Evolutionary conservation across 768 basidiomycete genomes (phyloP).

Genomic region (Exidia glandulosa): DNA sequence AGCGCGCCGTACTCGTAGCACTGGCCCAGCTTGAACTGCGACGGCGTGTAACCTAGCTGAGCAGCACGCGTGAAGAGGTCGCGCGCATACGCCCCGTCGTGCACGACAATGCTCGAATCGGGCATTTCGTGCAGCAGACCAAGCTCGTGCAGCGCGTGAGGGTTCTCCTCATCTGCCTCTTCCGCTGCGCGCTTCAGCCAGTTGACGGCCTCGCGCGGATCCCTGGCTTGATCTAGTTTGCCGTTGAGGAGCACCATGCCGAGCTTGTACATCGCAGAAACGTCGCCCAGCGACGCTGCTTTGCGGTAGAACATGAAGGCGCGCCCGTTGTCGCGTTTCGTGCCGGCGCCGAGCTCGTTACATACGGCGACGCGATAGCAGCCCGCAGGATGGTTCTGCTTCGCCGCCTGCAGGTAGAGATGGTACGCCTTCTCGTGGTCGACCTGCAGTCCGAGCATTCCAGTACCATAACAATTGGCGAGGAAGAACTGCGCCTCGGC

Average conservation of each 20-base stretch:
- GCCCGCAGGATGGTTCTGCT: slow-evolving; percentile 91
- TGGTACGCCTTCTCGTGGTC: slow-evolving; percentile 98
- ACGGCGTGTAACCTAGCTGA: slow-evolving; percentile 85
- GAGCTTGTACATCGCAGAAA: slow-evolving; percentile 99
- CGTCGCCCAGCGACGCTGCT: slow-evolving; percentile 91
- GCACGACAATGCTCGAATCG: slow-evolving; percentile 53
- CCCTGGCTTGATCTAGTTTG: slow-evolving; percentile 67
- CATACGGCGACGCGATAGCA: slow-evolving; percentile 97
- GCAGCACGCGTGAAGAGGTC: slow-evolving; percentile 83
- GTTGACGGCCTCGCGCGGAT: slow-evolving; percentile 82
- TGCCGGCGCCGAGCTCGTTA: slow-evolving; percentile 97
- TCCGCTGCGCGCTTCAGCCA: slow-evolving; percentile 94
- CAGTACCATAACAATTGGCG: slow-evolving; percentile 94
- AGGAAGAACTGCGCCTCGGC: slow-evolving; percentile 98
- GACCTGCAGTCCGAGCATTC: slow-evolving; percentile 87
- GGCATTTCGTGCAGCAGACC: slow-evolving; percentile 72
- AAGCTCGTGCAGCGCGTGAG: slow-evolving; percentile 95
- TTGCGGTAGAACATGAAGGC: slow-evolving; percentile 96
- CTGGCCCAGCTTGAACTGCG: slow-evolving; percentile 91
- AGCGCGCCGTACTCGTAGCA: slow-evolving; percentile 90
- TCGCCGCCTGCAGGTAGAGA: slow-evolving; percentile 91
- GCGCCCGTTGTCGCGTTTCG: slow-evolving; percentile 73
- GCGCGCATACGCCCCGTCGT: slow-evolving; percentile 75
- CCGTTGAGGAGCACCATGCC: slow-evolving; percentile 94
- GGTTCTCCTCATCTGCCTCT: slow-evolving; percentile 97